phyloP scores from a whole-genome alignment of 768 basidiomycete genomes.

The Fistulinella prunicolor region DNA sequence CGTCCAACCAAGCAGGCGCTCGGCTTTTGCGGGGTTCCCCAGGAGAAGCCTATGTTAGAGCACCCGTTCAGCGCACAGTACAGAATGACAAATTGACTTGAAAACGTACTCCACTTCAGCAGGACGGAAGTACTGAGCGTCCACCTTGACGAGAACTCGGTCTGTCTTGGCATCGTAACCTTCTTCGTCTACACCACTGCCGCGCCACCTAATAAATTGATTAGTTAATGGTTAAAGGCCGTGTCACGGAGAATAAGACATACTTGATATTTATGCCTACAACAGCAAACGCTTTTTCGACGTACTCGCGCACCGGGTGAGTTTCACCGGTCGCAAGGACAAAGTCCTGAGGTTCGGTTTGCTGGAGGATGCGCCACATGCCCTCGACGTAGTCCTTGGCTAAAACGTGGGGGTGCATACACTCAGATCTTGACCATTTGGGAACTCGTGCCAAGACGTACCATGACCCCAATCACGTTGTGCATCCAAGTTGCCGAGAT shows the following conservation, averaged over 20 bases:
- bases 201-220: slow-evolving; percentile 63
- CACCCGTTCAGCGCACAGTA: neutral
- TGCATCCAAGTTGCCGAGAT: slow-evolving; percentile 92
- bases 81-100: neutral
- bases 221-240: slow-evolving; percentile 1
- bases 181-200: slow-evolving; percentile 71
- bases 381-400: slow-evolving; percentile 93
- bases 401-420: slow-evolving; percentile 29
- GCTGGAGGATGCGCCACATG: slow-evolving; percentile 97
- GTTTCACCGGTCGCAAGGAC: slow-evolving; percentile 97
- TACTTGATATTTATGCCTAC: slow-evolving; percentile 68
- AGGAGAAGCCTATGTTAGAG: slow-evolving; percentile 59
- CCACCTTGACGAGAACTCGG: slow-evolving; percentile 77
- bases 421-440: slow-evolving; percentile 3
- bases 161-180: slow-evolving; percentile 69
- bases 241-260: slow-evolving; percentile 16
- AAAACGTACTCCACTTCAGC: slow-evolving; percentile 87
- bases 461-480: slow-evolving; percentile 98
- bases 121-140: slow-evolving; percentile 89
- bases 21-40: slow-evolving; percentile 89
- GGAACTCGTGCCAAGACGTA: slow-evolving; percentile 33
- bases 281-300: slow-evolving; percentile 78
- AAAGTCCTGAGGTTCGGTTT: slow-evolving; percentile 78
- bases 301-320: slow-evolving; percentile 90
- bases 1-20: slow-evolving; percentile 86